phyloP scores from a whole-genome alignment of 2,329 filamentous ascomycete genomes.

The Leptosphaerulina australis region DNA sequence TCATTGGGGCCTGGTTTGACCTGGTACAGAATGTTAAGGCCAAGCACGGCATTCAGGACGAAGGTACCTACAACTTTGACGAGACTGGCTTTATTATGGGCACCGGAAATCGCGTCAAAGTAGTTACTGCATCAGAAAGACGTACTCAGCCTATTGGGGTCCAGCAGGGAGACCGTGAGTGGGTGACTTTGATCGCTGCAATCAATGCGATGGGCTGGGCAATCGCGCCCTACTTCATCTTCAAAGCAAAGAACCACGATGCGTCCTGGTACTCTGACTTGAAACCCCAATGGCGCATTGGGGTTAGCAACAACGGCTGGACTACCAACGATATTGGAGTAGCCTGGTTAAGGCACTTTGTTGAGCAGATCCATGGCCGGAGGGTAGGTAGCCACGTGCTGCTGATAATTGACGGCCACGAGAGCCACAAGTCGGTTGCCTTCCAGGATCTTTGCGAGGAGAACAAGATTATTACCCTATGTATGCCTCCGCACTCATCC shows the following conservation, averaged over 20 bases:
- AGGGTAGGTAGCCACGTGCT: slow-evolving; percentile 11
- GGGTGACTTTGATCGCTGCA: slow-evolving; percentile 17
- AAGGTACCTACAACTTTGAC: too few relatives aligned
- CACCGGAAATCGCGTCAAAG: too few relatives aligned
- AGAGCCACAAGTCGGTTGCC: slow-evolving; percentile 28
- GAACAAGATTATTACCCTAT: slow-evolving; percentile 1
- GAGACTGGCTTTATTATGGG: too few relatives aligned
- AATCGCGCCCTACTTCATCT: slow-evolving; percentile 20
- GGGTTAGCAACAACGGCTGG: slow-evolving; percentile 41
- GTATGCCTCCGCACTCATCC: neutral
- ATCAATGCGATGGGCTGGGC: slow-evolving; percentile 20
- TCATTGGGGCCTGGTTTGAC: too few relatives aligned
- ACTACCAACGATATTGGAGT: slow-evolving; percentile 45
- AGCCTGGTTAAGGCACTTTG: slow-evolving; percentile 46
- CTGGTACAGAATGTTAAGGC: too few relatives aligned
- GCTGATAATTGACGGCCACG: slow-evolving; percentile 9
- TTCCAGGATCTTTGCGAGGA: slow-evolving; percentile 3
- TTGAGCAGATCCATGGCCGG: slow-evolving; percentile 28
- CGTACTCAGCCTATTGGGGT: neutral
- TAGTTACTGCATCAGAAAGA: too few relatives aligned
- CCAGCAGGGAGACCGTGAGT: slow-evolving; percentile 20
- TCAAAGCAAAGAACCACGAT: slow-evolving; percentile 17
- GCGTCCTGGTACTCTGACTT: slow-evolving; percentile 13
- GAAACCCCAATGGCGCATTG: slow-evolving; percentile 41
- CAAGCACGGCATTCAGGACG: too few relatives aligned